These are phyloP conservation scores for Picochlorum sp. DNA, from an alignment of 139 green algal genomes.

Conservation along the genomic window DNA sequence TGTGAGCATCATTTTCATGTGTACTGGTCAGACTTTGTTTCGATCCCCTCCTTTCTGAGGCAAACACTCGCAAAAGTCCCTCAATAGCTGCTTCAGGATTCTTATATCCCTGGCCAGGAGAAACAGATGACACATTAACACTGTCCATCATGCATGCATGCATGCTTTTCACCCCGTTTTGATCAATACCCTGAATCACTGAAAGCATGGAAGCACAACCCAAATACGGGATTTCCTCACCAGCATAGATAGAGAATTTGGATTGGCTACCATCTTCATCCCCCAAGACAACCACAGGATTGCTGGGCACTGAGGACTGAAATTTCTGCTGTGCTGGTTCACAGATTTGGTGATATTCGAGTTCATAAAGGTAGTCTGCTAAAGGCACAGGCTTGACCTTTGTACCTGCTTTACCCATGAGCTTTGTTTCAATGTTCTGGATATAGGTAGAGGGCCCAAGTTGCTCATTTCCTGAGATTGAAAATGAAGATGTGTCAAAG, in stretches of 20 bases:
- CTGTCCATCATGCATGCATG: conserved; percentile 1
- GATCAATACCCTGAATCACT: too few species aligned
- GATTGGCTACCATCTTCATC: too few species aligned
- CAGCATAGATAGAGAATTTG: too few species aligned
- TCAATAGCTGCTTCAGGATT: conserved; percentile 17
- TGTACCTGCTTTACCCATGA: conserved; percentile 1
- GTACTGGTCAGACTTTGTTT: not conserved
- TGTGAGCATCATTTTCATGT: not conserved
- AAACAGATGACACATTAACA: not conserved
- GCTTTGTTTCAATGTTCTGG: conserved; percentile 17
- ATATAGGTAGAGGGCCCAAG: conserved; percentile 8
- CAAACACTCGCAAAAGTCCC: conserved; percentile 25
- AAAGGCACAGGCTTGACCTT: not conserved
- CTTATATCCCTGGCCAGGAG: not conserved
- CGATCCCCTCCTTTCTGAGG: conserved; percentile 7
- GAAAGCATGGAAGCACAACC: too few species aligned
- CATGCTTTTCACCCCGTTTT: not conserved
- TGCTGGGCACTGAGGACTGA: not conserved
- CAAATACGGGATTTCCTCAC: too few species aligned
- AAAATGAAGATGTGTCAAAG: conserved; percentile 16
- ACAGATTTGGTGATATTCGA: conserved; percentile 12
- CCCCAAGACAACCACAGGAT: not conserved
- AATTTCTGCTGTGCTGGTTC: conserved; percentile 2
- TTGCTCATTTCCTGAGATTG: conserved; percentile 1
- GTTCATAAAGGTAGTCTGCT: conserved; percentile 28